A percentile compares a stretch with the other conserved stretches of the same genome.
Conservation (phyloP, 2,329 filamentous ascomycete genomes). For the Cadophora gregata region DNA sequence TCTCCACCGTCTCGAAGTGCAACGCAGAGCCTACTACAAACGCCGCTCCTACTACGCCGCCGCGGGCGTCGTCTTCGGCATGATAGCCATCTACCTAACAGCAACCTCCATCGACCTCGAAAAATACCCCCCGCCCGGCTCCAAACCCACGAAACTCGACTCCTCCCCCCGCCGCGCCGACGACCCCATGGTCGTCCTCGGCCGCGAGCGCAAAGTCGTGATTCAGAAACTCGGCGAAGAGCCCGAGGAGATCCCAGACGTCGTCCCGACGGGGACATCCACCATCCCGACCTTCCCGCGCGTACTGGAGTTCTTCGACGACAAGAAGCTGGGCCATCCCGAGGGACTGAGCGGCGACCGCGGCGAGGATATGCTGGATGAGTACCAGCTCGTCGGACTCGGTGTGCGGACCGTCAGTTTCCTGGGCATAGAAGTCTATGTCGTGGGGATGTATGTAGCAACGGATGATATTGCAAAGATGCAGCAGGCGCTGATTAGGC, state of each 20-base stretch:
- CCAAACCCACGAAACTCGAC: constrained; percentile 32
- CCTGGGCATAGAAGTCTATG: constrained; percentile 88
- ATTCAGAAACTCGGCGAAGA: constrained; percentile 42
- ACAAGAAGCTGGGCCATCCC: constrained; percentile 23
- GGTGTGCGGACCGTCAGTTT: constrained; percentile 91
- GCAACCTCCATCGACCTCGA: constrained; percentile 41
- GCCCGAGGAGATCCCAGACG: constrained; percentile 48
- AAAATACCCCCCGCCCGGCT: too few relatives aligned
- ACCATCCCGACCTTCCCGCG: constrained; percentile 42
- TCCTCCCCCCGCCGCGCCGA: constrained; percentile 31
- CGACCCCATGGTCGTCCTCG: constrained; percentile 40
- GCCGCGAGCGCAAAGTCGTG: constrained; percentile 40
- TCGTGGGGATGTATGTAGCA: constrained; percentile 90
- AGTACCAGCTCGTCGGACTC: constrained; percentile 88
- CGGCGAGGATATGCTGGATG: constrained; percentile 48
- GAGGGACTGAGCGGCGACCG: constrained; percentile 22
- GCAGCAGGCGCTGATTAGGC: constrained; percentile 77
- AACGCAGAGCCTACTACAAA: constrained; percentile 40
- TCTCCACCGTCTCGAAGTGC: constrained; percentile 39
- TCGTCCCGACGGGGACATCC: constrained; percentile 42
- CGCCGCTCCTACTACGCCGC: constrained; percentile 41
- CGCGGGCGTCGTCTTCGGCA: constrained; percentile 38
- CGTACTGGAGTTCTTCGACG: constrained; percentile 39
- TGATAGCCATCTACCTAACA: constrained; percentile 43
- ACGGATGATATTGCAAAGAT: constrained; percentile 81